Conservation (phyloP, 305 asterid genomes). For the Fraxinus baroniana region DNA sequence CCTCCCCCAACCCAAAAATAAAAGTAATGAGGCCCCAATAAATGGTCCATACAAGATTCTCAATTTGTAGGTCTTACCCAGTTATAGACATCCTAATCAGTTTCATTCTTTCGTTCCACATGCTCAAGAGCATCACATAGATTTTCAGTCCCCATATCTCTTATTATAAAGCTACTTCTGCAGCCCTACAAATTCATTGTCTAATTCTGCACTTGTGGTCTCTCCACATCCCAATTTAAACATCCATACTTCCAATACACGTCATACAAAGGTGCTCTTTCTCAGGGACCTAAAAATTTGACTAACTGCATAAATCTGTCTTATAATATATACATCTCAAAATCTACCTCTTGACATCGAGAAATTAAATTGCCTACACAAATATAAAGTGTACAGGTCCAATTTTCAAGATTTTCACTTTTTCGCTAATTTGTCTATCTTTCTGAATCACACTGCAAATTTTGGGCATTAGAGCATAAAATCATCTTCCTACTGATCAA, state of each 20-base stretch:
- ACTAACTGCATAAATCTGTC: not conserved
- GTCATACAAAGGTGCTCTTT: not conserved
- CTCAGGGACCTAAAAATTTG: not conserved
- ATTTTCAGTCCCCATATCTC: not conserved
- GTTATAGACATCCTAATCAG: not conserved
- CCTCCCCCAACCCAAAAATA: not conserved
- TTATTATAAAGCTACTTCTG: not conserved
- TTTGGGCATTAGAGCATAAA: not conserved
- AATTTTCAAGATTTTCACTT: not conserved
- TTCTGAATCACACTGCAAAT: conserved; percentile 15
- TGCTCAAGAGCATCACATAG: not conserved
- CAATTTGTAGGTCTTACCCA: not conserved
- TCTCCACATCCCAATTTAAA: conserved; percentile 11
- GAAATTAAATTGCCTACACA: conserved; percentile 23
- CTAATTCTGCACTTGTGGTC: conserved; percentile 9
- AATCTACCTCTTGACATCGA: conserved; percentile 7
- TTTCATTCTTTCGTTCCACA: not conserved
- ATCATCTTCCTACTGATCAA: not conserved
- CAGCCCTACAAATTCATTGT: conserved; percentile 6
- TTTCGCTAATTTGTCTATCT: not conserved
- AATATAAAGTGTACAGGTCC: not conserved
- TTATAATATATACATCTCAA: conserved; percentile 14
- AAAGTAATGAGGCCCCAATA: not conserved
- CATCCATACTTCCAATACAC: not conserved
- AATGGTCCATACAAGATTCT: not conserved